phyloP scores from a whole-genome alignment of 1,284 basidiomycete species.

The Ustilago curta region DNA sequence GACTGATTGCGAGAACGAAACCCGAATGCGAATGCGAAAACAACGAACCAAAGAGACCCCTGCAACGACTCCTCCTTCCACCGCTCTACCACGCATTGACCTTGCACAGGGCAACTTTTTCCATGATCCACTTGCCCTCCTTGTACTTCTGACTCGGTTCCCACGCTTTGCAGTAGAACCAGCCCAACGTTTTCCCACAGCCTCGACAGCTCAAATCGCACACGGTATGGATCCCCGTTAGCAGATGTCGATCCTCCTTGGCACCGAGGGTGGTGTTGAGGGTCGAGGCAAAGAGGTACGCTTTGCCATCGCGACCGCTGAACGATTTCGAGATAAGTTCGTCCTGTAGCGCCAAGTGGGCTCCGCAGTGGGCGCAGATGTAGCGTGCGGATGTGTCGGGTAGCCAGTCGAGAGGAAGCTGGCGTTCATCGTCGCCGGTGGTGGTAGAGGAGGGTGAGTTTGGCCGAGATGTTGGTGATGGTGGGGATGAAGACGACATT shows the following conservation, averaged over 20 bases:
- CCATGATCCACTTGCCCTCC: slow-evolving; percentile 82
- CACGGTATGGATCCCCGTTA: slow-evolving; percentile 83
- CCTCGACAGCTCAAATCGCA: slow-evolving; percentile 82
- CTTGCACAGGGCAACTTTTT: slow-evolving; percentile 81
- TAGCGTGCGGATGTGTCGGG: slow-evolving; percentile 45
- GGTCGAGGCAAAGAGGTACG: slow-evolving; percentile 82
- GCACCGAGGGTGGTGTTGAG: slow-evolving; percentile 80
- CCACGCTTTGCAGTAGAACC: slow-evolving; percentile 84
- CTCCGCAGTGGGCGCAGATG: slow-evolving; percentile 59
- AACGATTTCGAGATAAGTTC: slow-evolving; percentile 87
- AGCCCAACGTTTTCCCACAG: slow-evolving; percentile 82
- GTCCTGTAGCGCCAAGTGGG: slow-evolving; percentile 71
- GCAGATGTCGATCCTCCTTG: slow-evolving; percentile 80
- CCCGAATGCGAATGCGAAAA: not conserved
- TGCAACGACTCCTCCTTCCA: slow-evolving; percentile 50
- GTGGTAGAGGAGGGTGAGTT: not conserved
- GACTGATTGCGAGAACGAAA: too few species aligned
- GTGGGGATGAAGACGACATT: not conserved
- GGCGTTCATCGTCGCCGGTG: not conserved
- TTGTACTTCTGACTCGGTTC: slow-evolving; percentile 86
- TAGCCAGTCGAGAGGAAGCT: slow-evolving; percentile 22
- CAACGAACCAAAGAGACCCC: not conserved
- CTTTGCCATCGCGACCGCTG: slow-evolving; percentile 83
- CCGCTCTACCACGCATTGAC: slow-evolving; percentile 78
- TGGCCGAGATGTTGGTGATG: too few species aligned